Conservation (phyloP, 2,329 filamentous ascomycete genomes). For the Chaetoscypha palmicola region DNA sequence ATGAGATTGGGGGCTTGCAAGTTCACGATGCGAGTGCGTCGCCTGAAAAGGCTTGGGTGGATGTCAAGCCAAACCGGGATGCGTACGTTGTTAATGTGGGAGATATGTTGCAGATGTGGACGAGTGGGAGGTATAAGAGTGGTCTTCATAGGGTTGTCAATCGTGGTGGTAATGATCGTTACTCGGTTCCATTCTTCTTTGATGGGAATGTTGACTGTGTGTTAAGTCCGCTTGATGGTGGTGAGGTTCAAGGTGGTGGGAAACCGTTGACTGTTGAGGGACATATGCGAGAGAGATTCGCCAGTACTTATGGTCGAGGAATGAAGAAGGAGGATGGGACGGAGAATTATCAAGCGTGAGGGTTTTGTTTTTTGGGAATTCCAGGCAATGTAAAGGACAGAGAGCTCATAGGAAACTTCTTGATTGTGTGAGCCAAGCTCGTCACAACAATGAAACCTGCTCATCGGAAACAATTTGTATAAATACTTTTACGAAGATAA, state of each 20-base stretch:
- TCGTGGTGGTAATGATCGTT: slow-evolving; percentile 40
- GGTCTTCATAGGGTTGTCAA: slow-evolving; percentile 49
- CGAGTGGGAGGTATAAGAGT: slow-evolving; percentile 43
- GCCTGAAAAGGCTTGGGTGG: slow-evolving; percentile 33
- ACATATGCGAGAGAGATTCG: slow-evolving; percentile 27
- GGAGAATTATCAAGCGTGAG: no score
- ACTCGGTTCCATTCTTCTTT: slow-evolving; percentile 49
- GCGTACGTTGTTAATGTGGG: slow-evolving; percentile 46
- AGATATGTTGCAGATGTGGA: slow-evolving; percentile 43
- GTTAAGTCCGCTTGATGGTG: slow-evolving; percentile 23
- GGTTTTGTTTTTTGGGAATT: no score
- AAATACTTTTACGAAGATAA: no score
- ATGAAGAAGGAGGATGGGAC: slow-evolving; percentile 14
- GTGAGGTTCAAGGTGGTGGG: slow-evolving; percentile 10
- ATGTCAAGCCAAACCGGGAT: slow-evolving; percentile 36
- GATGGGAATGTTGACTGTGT: slow-evolving; percentile 43
- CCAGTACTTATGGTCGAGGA: slow-evolving; percentile 21
- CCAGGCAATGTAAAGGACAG: no score
- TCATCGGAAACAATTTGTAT: no score
- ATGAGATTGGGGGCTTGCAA: slow-evolving; percentile 41
- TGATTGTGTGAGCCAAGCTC: no score
- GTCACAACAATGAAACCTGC: no score
- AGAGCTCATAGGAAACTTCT: no score
- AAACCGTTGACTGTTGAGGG: slow-evolving; percentile 22
- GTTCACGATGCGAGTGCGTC: slow-evolving; percentile 37